These are phyloP conservation scores for Colletotrichum sp. DNA, from an alignment of 2,329 filamentous ascomycete species.

Conservation along the genomic window DNA sequence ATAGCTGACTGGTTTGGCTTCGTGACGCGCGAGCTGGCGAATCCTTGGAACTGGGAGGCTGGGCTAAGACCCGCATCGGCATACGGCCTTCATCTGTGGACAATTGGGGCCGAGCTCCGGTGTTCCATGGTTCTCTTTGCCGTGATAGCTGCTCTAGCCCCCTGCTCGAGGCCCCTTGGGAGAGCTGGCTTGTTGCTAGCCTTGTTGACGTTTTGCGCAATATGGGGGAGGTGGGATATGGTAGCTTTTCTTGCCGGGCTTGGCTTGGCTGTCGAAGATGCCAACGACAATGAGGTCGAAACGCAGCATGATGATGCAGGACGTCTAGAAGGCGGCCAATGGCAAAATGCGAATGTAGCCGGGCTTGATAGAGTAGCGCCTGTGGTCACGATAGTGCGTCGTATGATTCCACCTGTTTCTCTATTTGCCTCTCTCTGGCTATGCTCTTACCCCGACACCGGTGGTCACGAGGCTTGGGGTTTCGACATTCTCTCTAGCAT, in stretches of 20 bases:
- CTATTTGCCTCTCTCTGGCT: not conserved
- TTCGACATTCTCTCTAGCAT: not conserved
- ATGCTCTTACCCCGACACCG: not conserved
- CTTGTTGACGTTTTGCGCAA: not conserved
- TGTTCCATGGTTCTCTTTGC: not conserved
- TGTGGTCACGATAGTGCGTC: not conserved
- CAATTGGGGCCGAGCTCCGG: not conserved
- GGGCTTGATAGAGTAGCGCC: not conserved
- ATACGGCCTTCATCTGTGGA: not conserved
- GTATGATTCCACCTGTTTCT: not conserved
- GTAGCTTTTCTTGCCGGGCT: not conserved
- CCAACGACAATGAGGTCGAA: not conserved
- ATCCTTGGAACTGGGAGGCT: not conserved
- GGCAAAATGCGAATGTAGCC: not conserved
- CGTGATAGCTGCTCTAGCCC: not conserved
- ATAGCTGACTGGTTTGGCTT: not conserved
- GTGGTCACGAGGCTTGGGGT: not conserved
- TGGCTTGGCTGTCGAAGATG: not conserved
- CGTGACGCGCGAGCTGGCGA: not conserved
- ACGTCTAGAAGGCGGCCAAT: not conserved
- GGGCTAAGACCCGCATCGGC: not conserved
- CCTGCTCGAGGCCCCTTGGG: not conserved
- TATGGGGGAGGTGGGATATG: not conserved
- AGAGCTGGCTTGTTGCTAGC: not conserved
- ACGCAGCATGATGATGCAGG: not conserved